These are phyloP conservation scores for Atractiella rhizophila DNA, from an alignment of 768 basidiomycete species.

Conservation along the genomic window DNA sequence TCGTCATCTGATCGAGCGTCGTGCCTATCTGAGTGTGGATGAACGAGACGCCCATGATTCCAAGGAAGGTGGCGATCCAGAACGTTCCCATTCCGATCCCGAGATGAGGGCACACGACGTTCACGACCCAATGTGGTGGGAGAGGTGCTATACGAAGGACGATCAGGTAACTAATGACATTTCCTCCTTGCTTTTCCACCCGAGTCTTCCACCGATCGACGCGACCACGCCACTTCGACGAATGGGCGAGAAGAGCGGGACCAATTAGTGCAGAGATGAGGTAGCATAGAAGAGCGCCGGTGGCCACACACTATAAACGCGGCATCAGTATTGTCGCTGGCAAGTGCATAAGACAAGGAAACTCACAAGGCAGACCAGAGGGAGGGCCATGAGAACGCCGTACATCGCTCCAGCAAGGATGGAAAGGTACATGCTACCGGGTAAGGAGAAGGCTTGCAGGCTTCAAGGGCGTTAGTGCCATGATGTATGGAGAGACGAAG, in stretches of 20 bases:
- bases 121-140: slow-evolving; percentile 80
- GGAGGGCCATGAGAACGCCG: slow-evolving; percentile 62
- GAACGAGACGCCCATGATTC: slow-evolving; percentile 66
- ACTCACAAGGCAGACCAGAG: slow-evolving; percentile 53
- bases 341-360: neutral
- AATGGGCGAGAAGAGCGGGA: slow-evolving; percentile 63
- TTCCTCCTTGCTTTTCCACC: slow-evolving; percentile 51
- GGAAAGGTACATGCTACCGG: slow-evolving; percentile 92
- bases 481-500: neutral
- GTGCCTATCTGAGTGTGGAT: slow-evolving; percentile 73
- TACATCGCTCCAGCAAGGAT: slow-evolving; percentile 90
- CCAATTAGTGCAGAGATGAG: slow-evolving; percentile 73
- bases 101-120: slow-evolving; percentile 72
- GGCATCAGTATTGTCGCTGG: neutral
- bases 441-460: slow-evolving; percentile 83
- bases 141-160: slow-evolving; percentile 82
- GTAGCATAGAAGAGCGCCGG: slow-evolving; percentile 77
- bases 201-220: slow-evolving; percentile 60
- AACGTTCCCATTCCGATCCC: slow-evolving; percentile 64
- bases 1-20: slow-evolving; percentile 79
- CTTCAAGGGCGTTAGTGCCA: slow-evolving; percentile 25
- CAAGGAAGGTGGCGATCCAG: slow-evolving; percentile 71
- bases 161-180: slow-evolving; percentile 74
- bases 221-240: slow-evolving; percentile 58
- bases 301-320: slow-evolving; percentile 42